Percentiles rank a stretch among this genome's conserved stretches.
Evolutionary conservation across 2,329 filamentous ascomycete species (phyloP).

Genomic region (Camillea tinctor): DNA sequence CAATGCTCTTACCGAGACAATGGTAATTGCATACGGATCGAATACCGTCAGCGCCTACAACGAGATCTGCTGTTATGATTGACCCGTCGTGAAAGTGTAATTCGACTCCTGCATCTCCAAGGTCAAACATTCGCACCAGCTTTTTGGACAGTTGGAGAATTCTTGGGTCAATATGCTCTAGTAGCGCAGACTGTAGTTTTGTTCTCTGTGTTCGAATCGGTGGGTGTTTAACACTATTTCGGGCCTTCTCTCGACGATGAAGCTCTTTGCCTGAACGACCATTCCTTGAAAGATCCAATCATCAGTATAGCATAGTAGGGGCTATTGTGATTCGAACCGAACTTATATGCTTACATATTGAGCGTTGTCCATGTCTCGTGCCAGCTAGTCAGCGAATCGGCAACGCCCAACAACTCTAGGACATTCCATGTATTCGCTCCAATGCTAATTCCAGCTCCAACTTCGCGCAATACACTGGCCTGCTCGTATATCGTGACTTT

Average conservation of each 20-base stretch:
- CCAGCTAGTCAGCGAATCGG: slow-evolving; percentile 29
- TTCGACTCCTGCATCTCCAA: slow-evolving; percentile 35
- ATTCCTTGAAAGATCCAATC: slow-evolving; percentile 17
- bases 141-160: slow-evolving; percentile 46
- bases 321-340: background rate
- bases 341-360: slow-evolving; percentile 22
- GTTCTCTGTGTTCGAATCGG: slow-evolving; percentile 30
- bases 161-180: slow-evolving; percentile 43
- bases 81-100: slow-evolving; percentile 46
- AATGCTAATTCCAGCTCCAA: slow-evolving; percentile 48
- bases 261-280: slow-evolving; percentile 29
- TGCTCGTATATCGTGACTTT: slow-evolving; percentile 45
- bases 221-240: slow-evolving; percentile 9
- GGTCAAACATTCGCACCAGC: slow-evolving; percentile 39
- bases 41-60: slow-evolving; percentile 54
- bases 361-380: slow-evolving; percentile 25
- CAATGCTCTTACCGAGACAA: slow-evolving; percentile 13
- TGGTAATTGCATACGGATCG: slow-evolving; percentile 38
- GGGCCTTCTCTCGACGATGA: slow-evolving; percentile 21
- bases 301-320: background rate
- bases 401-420: slow-evolving; percentile 44
- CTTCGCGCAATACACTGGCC: slow-evolving; percentile 42
- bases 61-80: slow-evolving; percentile 40
- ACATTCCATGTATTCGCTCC: slow-evolving; percentile 47
- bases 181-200: slow-evolving; percentile 47